phyloP scores from a whole-genome alignment of 768 basidiomycete species.

The Lactarius evosmus region DNA sequence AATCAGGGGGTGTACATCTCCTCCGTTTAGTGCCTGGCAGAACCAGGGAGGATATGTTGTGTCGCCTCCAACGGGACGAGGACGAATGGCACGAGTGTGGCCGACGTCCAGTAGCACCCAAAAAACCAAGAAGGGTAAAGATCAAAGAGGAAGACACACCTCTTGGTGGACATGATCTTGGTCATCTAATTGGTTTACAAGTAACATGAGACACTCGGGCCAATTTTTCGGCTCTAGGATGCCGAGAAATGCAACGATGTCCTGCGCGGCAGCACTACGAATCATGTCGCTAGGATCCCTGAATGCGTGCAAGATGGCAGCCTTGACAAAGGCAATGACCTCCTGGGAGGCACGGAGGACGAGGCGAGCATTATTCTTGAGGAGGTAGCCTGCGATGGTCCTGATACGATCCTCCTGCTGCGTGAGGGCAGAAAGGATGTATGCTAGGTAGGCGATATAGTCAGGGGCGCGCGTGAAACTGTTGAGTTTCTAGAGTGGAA shows the following conservation, averaged over 20 bases:
- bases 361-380: conserved; percentile 91
- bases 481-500: conserved; percentile 68
- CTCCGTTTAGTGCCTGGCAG: not conserved
- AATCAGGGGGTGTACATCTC: not conserved
- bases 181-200: conserved; percentile 78
- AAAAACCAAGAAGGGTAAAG: not conserved
- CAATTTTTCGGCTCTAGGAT: conserved; percentile 88
- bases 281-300: conserved; percentile 80
- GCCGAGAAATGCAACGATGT: conserved; percentile 85
- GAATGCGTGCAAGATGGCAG: conserved; percentile 76
- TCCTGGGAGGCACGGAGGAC: conserved; percentile 65
- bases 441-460: conserved; percentile 93
- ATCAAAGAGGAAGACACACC: conserved; percentile 46
- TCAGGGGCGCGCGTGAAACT: conserved; percentile 84
- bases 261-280: conserved; percentile 90
- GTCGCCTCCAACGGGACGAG: not conserved
- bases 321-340: conserved; percentile 71
- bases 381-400: conserved; percentile 91
- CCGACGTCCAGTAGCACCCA: not conserved
- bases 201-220: conserved; percentile 89
- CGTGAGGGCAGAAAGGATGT: conserved; percentile 79
- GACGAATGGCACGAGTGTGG: not conserved
- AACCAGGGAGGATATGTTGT: not conserved
- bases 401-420: conserved; percentile 90
- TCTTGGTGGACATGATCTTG: conserved; percentile 76